These are phyloP conservation scores for Coemansia sp. DNA, from an alignment of 192 early-diverging fungal species.

Conservation along the genomic window DNA sequence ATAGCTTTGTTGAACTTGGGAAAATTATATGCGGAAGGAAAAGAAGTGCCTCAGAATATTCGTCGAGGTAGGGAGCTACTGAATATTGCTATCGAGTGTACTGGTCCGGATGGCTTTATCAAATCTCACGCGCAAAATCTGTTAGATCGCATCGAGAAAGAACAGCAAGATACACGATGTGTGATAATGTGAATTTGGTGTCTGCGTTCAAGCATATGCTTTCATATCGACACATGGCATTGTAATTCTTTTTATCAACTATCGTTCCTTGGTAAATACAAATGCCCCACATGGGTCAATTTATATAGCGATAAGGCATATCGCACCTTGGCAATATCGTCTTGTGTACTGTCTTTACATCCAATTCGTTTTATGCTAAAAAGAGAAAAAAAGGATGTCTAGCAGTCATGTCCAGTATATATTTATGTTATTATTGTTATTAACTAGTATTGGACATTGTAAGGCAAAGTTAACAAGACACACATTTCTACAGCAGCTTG, in stretches of 20 bases:
- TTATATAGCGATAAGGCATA: too few relatives aligned
- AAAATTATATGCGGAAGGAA: constrained; percentile 26
- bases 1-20: constrained; percentile 34
- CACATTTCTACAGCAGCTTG: constrained; percentile 37
- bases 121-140: constrained; percentile 4
- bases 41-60: constrained; percentile 1
- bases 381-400: too few relatives aligned
- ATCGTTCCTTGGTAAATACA: too few relatives aligned
- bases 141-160: constrained; percentile 15
- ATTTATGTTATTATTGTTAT: not conserved
- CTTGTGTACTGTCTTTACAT: too few relatives aligned
- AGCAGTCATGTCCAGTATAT: too few relatives aligned
- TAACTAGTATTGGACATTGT: not conserved
- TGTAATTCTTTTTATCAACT: too few relatives aligned
- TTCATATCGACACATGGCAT: too few relatives aligned
- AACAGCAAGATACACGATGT: constrained; percentile 6
- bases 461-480: not conserved
- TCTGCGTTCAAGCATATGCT: not conserved
- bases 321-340: too few relatives aligned
- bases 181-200: constrained; percentile 13
- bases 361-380: too few relatives aligned
- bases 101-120: constrained; percentile 12
- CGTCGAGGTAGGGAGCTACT: constrained; percentile 16
- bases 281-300: too few relatives aligned
- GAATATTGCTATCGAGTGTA: constrained; percentile 14